Conservation (phyloP, 139 green algal species). For the Spirogloea muscicola region DNA sequence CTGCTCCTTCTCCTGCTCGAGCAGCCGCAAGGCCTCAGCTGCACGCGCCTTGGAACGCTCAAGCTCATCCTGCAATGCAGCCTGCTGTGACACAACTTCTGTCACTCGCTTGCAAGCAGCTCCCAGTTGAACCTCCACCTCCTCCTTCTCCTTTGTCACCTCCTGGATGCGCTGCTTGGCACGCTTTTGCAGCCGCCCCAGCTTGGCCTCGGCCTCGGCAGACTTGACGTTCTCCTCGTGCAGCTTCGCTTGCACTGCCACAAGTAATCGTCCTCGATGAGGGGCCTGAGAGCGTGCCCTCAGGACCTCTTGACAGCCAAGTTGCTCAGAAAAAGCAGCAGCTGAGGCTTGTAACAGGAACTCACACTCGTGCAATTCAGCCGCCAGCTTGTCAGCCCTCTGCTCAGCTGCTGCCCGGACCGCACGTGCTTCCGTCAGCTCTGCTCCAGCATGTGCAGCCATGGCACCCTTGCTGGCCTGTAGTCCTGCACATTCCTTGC, state of each 20-base stretch:
- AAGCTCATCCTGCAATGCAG: slow-evolving; percentile 24
- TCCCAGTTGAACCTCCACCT: slow-evolving; percentile 11
- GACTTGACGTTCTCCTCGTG: slow-evolving; percentile 19
- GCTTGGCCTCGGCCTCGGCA: slow-evolving; percentile 13
- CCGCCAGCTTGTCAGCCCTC: too few species aligned
- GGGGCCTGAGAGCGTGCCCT: too few species aligned
- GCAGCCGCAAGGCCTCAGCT: background rate
- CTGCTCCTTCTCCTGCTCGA: slow-evolving; percentile 35
- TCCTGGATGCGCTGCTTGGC: slow-evolving; percentile 33
- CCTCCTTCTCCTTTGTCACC: slow-evolving; percentile 41
- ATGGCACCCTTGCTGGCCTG: too few species aligned
- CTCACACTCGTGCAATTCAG: too few species aligned
- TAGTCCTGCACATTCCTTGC: too few species aligned
- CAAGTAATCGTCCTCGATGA: too few species aligned
- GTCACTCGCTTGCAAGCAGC: background rate
- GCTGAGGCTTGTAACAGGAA: too few species aligned
- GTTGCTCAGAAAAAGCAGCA: too few species aligned
- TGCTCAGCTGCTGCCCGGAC: too few species aligned
- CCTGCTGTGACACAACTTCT: background rate
- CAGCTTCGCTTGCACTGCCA: slow-evolving; percentile 2
- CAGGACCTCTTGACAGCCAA: too few species aligned
- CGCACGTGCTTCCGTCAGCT: too few species aligned
- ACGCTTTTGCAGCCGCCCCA: slow-evolving; percentile 14
- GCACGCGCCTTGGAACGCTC: slow-evolving; percentile 10
- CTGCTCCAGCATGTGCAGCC: too few species aligned